Evolutionary conservation across 768 basidiomycete genomes (phyloP).

Genomic region (Daedalea quercina): DNA sequence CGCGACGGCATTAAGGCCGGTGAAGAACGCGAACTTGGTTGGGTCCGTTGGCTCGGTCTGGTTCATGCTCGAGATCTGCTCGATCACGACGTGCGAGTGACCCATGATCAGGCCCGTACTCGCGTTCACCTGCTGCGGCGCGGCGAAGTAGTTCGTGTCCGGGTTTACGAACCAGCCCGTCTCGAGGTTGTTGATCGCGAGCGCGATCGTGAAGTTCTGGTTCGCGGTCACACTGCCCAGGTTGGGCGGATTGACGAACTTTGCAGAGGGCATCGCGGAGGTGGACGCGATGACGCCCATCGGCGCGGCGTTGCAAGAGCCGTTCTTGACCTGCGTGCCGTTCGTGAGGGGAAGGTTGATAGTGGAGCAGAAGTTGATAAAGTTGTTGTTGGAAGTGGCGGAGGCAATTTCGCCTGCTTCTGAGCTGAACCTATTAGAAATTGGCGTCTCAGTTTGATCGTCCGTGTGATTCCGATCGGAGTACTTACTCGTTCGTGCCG

Average conservation of each 20-base stretch:
- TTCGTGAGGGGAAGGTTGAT: constrained; percentile 49
- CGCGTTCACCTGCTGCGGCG: constrained; percentile 45
- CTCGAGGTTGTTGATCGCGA: constrained; percentile 38
- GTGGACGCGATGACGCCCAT: constrained; percentile 52
- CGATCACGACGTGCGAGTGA: constrained; percentile 57
- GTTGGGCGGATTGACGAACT: constrained; percentile 46
- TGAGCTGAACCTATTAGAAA: constrained; percentile 14
- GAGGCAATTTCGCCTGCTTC: constrained; percentile 46
- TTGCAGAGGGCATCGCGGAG: constrained; percentile 45
- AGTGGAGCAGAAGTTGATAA: constrained; percentile 60
- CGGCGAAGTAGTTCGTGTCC: constrained; percentile 41
- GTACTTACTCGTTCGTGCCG: constrained; percentile 30
- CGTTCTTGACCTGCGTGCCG: constrained; percentile 43
- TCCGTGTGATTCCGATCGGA: neutral
- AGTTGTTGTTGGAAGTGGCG: constrained; percentile 63
- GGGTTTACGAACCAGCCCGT: constrained; percentile 58
- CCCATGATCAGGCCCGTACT: constrained; percentile 47
- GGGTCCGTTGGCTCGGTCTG: constrained; percentile 45
- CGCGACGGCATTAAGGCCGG: constrained; percentile 41
- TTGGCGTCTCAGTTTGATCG: neutral
- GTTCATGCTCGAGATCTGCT: constrained; percentile 39
- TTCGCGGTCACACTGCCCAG: constrained; percentile 36
- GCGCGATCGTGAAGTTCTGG: constrained; percentile 43
- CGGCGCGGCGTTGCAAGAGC: constrained; percentile 55
- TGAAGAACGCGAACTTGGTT: constrained; percentile 52